Evolutionary conservation across 2,329 filamentous ascomycete species (phyloP).

Genomic region (Xylaria sp.): DNA sequence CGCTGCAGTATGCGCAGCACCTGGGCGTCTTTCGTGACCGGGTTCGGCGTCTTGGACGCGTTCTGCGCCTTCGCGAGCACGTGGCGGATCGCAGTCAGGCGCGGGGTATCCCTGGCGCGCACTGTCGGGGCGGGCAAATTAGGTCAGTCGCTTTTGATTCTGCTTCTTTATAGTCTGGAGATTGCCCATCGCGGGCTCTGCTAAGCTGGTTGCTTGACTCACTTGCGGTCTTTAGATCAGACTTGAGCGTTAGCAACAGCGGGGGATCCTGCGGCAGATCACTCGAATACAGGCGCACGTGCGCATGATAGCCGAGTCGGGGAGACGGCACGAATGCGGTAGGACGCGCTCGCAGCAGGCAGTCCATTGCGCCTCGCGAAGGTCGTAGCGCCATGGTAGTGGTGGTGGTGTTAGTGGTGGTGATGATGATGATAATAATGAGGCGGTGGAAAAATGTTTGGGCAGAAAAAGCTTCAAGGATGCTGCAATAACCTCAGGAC

Average conservation of each 20-base stretch:
- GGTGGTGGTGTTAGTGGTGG: neutral
- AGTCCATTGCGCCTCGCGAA: conserved; percentile 26
- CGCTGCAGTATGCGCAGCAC: conserved; percentile 70
- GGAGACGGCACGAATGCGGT: conserved; percentile 5
- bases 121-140: conserved; percentile 34
- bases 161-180: neutral
- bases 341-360: conserved; percentile 29
- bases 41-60: conserved; percentile 70
- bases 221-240: conserved; percentile 65
- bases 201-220: conserved; percentile 5
- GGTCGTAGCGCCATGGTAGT: conserved; percentile 32
- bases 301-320: conserved; percentile 5
- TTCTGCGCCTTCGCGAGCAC: conserved; percentile 73
- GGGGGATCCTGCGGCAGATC: conserved; percentile 42
- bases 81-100: conserved; percentile 69
- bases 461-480: conserved; percentile 1
- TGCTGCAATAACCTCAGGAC: too few species aligned
- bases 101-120: conserved; percentile 64
- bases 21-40: conserved; percentile 71
- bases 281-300: conserved; percentile 19
- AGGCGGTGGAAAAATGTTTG: neutral
- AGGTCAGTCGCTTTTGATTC: neutral
- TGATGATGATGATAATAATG: neutral
- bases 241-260: conserved; percentile 56
- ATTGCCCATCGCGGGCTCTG: neutral